Base-by-base conservation (phyloP, 441 rosid species). In the Corymbia citriodora region DNA sequence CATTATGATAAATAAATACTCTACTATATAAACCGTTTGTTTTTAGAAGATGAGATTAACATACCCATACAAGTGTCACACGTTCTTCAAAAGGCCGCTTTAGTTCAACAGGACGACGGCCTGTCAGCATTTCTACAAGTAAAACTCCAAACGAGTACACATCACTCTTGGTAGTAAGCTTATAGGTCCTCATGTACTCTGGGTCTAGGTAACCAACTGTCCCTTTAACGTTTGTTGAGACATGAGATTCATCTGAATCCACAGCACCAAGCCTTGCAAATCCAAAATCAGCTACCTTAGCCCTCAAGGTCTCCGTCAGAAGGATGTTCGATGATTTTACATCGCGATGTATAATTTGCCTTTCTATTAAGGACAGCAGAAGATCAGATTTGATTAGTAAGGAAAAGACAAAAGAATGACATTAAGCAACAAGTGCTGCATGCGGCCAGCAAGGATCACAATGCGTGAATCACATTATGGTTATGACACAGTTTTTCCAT, bases 161-260 rank as follows among this genome's bases (percentile, higher is more conserved):
- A 89, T 98, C 99, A 88, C 99, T 98, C 94, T 95, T 96, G 23
- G 97, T 91, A 9, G 99, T 97, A 92, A 98, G 99, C 82, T 97
- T 98, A 91, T 95, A 94, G 88, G 99, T 96, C 94, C 92, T 96
- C 99, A 98, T 98, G 91, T 98, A 98, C 92, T 96, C 99, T 5
- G 99, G 99, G 92, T 98, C 99, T 5, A 98, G 97, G 93, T 98
- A 98, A 90, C 99, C 99, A 87, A 98, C 94, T 29, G 99, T 98
- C 92, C 99, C 99, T 94, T 96, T 98, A 92, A 97, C 98, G 91
- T 95, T 94, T 55, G 99, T 98, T 74, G 97, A 94, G 68, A 98
- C 93, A 90, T 97, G 98, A 50, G 99, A 97, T 49, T 92, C 92
- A 83, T 96, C 97, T 33, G 96, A 31, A 87, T 97, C 99, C 92